A percentile compares a stretch with the other conserved stretches of the same genome.
Evolutionary conservation across 306 rosid species (phyloP).

Genomic region (Crotalaria pallida): DNA sequence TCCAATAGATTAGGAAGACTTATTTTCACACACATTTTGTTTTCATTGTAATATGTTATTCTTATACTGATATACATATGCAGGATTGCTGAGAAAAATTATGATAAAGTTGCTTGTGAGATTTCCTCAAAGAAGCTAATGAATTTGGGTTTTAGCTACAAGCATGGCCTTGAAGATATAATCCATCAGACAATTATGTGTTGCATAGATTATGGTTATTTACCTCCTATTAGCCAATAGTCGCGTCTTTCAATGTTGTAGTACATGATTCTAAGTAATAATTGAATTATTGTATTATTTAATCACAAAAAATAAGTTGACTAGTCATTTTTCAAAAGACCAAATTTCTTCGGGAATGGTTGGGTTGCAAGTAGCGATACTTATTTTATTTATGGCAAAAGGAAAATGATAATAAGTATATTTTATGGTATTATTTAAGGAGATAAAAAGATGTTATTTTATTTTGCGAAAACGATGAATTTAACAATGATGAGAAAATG

Average conservation of each 20-base stretch:
- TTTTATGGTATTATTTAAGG: no score
- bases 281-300: background rate
- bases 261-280: background rate
- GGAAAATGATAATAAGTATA: no score
- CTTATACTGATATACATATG: background rate
- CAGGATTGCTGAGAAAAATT: conserved; percentile 36
- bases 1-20: background rate
- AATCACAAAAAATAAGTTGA: background rate
- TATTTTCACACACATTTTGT: background rate
- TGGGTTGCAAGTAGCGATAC: no score
- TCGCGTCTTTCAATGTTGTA: background rate
- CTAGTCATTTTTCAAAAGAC: background rate
- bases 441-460: no score
- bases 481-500: no score
- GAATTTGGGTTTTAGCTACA: conserved; percentile 64
- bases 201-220: conserved; percentile 44
- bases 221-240: conserved; percentile 26
- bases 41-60: background rate
- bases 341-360: background rate
- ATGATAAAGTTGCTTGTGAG: conserved; percentile 32
- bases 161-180: conserved; percentile 58
- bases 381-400: no score
- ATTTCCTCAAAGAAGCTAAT: conserved; percentile 63
- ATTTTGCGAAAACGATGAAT: no score
- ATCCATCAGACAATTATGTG: conserved; percentile 40